These are phyloP conservation scores for Backusella australiensis DNA, from an alignment of 192 early-diverging fungal genomes.

Conservation along the genomic window DNA sequence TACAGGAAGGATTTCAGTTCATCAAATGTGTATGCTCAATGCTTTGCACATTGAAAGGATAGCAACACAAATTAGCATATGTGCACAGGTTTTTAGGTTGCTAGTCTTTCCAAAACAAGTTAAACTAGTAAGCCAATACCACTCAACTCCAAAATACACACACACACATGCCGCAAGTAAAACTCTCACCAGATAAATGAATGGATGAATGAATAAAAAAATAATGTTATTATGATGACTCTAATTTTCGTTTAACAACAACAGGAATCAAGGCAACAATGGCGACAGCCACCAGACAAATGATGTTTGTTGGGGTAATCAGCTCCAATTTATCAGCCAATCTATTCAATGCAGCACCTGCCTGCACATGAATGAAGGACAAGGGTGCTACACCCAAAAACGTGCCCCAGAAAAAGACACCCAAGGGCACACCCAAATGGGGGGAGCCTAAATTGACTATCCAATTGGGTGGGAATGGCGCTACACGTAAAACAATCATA, in stretches of 20 bases:
- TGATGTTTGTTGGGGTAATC: conserved; percentile 45
- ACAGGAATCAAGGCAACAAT: conserved; percentile 49
- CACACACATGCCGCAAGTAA: neutral
- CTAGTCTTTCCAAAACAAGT: neutral
- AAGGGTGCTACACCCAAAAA: conserved; percentile 51
- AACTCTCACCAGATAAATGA: neutral
- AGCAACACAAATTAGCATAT: too few relatives aligned
- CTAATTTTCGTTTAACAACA: conserved; percentile 32
- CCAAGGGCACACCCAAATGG: conserved; percentile 51
- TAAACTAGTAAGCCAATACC: neutral
- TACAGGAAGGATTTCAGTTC: too few relatives aligned
- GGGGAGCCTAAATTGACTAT: conserved; percentile 55
- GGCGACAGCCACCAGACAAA: conserved; percentile 44
- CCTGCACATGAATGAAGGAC: conserved; percentile 57
- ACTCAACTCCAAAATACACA: too few relatives aligned
- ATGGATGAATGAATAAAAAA: neutral
- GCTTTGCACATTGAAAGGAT: too few relatives aligned
- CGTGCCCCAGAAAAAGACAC: conserved; percentile 53
- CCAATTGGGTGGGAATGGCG: conserved; percentile 62
- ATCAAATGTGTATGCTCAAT: too few relatives aligned
- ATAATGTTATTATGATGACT: neutral
- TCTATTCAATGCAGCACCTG: conserved; percentile 51
- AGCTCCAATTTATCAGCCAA: conserved; percentile 47
- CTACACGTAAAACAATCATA: conserved; percentile 53
- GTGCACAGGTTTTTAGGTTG: too few relatives aligned